Evolutionary conservation across 495 filamentous ascomycete species (phyloP).

Genomic region (Aspergillus kassunensis): DNA sequence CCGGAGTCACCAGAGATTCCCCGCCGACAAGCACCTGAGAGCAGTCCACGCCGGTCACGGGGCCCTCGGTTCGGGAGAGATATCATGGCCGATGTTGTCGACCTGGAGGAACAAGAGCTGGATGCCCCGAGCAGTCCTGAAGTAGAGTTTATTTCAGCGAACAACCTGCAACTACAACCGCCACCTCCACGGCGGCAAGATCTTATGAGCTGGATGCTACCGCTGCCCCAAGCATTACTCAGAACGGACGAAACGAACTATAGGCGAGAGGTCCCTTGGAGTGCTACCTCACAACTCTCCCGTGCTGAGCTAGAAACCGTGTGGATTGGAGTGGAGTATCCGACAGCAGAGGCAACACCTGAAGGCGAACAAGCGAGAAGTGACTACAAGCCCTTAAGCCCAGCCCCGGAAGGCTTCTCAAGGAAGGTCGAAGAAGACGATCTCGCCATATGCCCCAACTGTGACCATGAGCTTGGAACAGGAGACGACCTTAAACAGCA

Average conservation of each 20-base stretch:
- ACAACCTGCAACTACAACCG: slow-evolving; percentile 11
- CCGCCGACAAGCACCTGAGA: neutral
- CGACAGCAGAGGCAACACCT: slow-evolving; percentile 20
- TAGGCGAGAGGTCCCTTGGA: slow-evolving; percentile 16
- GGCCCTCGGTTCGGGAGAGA: slow-evolving; percentile 33
- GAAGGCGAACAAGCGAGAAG: slow-evolving; percentile 34
- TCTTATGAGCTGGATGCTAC: slow-evolving; percentile 1
- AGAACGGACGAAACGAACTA: slow-evolving; percentile 5
- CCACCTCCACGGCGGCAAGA: neutral
- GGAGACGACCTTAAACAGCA: slow-evolving; percentile 57
- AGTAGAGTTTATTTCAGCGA: slow-evolving; percentile 36
- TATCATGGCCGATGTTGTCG: slow-evolving; percentile 33
- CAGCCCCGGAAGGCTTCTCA: slow-evolving; percentile 60
- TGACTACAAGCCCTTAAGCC: slow-evolving; percentile 56
- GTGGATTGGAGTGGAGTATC: slow-evolving; percentile 21
- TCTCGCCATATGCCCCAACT: slow-evolving; percentile 66
- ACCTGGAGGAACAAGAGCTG: slow-evolving; percentile 27
- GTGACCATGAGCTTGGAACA: slow-evolving; percentile 63
- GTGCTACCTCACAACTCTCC: neutral
- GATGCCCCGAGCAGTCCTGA: slow-evolving; percentile 34
- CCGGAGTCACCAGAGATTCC: slow-evolving; percentile 33
- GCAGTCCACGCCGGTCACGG: slow-evolving; percentile 13
- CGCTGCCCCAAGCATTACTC: neutral
- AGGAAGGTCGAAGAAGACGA: slow-evolving; percentile 59
- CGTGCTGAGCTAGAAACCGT: slow-evolving; percentile 18